Evolutionary conservation across 208 protist genomes (phyloP).

Genomic region (Leishmania aethiopica): DNA sequence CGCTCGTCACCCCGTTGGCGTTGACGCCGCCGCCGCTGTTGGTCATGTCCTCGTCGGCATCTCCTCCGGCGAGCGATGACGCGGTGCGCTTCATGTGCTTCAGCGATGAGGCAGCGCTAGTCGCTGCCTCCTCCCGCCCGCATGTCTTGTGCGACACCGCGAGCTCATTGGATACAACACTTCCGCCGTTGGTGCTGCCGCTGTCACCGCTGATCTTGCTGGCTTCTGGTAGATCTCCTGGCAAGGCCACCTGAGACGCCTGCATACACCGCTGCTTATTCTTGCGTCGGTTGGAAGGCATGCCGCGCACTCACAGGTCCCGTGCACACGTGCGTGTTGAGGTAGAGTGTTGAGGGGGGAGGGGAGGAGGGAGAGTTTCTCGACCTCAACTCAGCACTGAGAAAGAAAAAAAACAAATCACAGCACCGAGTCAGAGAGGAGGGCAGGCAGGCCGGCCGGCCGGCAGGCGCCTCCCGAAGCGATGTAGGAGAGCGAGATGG

Average conservation of each 20-base stretch:
- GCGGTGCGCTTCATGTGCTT: conserved; percentile 1
- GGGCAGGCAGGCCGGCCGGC: neutral
- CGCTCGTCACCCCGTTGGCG: conserved; percentile 27
- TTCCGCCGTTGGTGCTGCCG: neutral
- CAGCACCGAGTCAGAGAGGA: neutral
- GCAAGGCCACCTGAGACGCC: too few relatives aligned
- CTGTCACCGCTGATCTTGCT: too few relatives aligned
- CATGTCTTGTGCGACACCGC: neutral
- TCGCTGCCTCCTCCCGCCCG: neutral
- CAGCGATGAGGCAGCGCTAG: neutral
- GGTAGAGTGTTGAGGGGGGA: neutral
- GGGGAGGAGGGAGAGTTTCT: neutral
- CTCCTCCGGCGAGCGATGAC: conserved; percentile 20
- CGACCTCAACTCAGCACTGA: neutral
- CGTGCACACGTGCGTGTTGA: neutral
- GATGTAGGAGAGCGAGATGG: neutral
- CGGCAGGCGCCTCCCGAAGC: neutral
- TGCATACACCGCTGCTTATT: conserved; percentile 1
- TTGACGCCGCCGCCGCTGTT: conserved; percentile 27
- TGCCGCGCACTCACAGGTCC: neutral
- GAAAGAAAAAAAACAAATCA: neutral
- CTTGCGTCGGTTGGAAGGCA: conserved; percentile 9
- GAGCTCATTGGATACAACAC: neutral
- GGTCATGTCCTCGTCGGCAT: conserved; percentile 30
- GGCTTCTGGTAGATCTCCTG: neutral